Base-by-base conservation (phyloP, 2,329 filamentous ascomycete species). In the Colletotrichum incanum region DNA sequence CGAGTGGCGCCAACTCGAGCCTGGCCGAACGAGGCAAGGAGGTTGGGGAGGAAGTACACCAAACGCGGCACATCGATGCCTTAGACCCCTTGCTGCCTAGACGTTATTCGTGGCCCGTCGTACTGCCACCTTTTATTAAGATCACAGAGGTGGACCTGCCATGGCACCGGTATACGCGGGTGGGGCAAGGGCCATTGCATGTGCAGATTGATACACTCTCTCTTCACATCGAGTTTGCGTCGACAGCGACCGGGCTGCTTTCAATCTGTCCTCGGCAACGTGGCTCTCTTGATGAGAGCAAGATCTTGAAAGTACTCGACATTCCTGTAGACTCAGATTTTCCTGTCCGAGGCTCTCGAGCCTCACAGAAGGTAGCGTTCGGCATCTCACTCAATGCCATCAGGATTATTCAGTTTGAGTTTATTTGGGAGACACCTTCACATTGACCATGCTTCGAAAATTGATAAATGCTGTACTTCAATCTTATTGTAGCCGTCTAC, bases 121-220 rank as follows among this genome's bases (percentile, higher is more conserved):
- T 18, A 37, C 4, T 52, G 18, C 20, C 60, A 63, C n/a, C 31
- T 50, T 63, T 39, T 28, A 20, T 63, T 8, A 49, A 18, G 45
- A 63, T 50, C 45, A 63, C 45, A 6, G 11, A 50, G 45, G 12
- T 49, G 31, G 45, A 63, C 14, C 60, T 63, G 12, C 60, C 60
- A 23, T 63, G 45, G 45, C 23, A 63, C 16, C n/a, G 45, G 7
- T 63, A 50, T 18, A 39, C 60, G 28, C 60, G 45, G n/a, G 20
- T 63, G 31, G 45, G 60, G 26, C 60, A 63, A 63, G 31, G 45
- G 60, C 60, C 45, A 18, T 26, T 63, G 12, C 60, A 63, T 37
- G 47, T 63, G 26, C 60, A 63, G 7, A 63, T 63, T 23, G 45
- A 63, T 14, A 50, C n/a, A n/a, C 59, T 63, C 18, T 47, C 56